Conservation (phyloP, 768 basidiomycete species). For the Amanita molliuscula region DNA sequence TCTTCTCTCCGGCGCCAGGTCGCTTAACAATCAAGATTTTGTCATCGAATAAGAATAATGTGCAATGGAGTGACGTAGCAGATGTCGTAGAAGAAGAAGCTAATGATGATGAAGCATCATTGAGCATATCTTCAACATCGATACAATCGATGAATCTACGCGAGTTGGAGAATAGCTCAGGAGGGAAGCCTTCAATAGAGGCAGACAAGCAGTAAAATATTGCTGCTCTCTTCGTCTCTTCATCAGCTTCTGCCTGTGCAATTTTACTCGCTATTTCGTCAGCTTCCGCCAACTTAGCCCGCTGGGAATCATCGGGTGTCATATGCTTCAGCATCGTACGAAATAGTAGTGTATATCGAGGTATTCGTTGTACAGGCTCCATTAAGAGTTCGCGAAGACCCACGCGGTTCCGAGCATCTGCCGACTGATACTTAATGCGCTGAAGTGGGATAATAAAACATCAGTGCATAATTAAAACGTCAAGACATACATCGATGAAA, state of each 20-base stretch:
- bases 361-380: conserved; percentile 95
- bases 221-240: conserved; percentile 81
- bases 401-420: conserved; percentile 68
- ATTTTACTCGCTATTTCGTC: conserved; percentile 85
- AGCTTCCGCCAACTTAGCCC: conserved; percentile 71
- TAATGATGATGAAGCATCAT: conserved; percentile 39
- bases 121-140: conserved; percentile 77
- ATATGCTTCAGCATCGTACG: conserved; percentile 89
- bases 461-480: conserved; percentile 3
- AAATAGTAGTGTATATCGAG: conserved; percentile 88
- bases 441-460: conserved; percentile 19
- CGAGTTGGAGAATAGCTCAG: conserved; percentile 80
- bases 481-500: conserved; percentile 71
- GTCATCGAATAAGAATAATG: conserved; percentile 90
- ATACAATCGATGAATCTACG: conserved; percentile 86
- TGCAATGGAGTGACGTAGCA: conserved; percentile 59
- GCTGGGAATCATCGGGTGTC: conserved; percentile 66
- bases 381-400: conserved; percentile 87
- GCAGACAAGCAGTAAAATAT: conserved; percentile 80
- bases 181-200: conserved; percentile 86
- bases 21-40: conserved; percentile 88
- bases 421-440: conserved; percentile 80
- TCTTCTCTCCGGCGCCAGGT: conserved; percentile 64
- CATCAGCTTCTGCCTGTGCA: conserved; percentile 85
- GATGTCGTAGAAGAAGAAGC: conserved; percentile 30